Evolutionary conservation across 2,329 filamentous ascomycete genomes (phyloP).

Genomic region (Pseudocercospora crystallina): DNA sequence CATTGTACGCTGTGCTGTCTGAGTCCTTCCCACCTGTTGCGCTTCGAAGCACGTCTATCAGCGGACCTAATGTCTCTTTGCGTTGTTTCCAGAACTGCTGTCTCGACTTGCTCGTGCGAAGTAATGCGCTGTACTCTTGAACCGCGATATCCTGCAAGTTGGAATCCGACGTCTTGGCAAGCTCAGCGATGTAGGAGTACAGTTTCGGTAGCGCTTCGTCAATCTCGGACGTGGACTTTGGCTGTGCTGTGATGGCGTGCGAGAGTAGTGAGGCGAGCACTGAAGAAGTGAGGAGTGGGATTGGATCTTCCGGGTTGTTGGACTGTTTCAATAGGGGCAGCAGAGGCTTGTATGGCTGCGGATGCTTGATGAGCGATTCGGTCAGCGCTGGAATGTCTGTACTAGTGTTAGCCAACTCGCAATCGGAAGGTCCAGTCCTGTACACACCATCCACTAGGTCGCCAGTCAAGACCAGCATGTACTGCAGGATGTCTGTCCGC

Average conservation of each 20-base stretch:
- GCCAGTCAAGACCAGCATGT: slow-evolving; percentile 83
- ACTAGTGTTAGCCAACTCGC: slow-evolving; percentile 4
- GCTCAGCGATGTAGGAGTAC: slow-evolving; percentile 79
- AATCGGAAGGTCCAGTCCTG: background rate
- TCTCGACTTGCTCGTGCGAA: slow-evolving; percentile 72
- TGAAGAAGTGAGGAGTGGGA: slow-evolving; percentile 85
- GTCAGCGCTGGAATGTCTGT: slow-evolving; percentile 77
- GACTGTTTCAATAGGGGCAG: slow-evolving; percentile 81
- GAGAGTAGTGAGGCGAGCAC: slow-evolving; percentile 80
- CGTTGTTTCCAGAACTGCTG: slow-evolving; percentile 89
- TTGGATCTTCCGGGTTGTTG: slow-evolving; percentile 77
- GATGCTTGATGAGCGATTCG: slow-evolving; percentile 70
- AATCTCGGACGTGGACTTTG: slow-evolving; percentile 61
- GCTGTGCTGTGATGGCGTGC: slow-evolving; percentile 59
- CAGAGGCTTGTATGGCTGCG: slow-evolving; percentile 73
- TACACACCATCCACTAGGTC: slow-evolving; percentile 79
- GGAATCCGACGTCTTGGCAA: slow-evolving; percentile 82
- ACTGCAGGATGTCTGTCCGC: slow-evolving; percentile 88
- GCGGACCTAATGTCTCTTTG: slow-evolving; percentile 76
- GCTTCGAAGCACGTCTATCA: slow-evolving; percentile 75
- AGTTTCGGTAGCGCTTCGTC: slow-evolving; percentile 76
- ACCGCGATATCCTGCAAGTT: slow-evolving; percentile 95
- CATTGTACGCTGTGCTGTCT: slow-evolving; percentile 59
- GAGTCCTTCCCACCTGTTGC: slow-evolving; percentile 72
- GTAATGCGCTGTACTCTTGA: slow-evolving; percentile 80